Conservation (phyloP, 2,329 filamentous ascomycete species). For the Aspergillus uvarum region DNA sequence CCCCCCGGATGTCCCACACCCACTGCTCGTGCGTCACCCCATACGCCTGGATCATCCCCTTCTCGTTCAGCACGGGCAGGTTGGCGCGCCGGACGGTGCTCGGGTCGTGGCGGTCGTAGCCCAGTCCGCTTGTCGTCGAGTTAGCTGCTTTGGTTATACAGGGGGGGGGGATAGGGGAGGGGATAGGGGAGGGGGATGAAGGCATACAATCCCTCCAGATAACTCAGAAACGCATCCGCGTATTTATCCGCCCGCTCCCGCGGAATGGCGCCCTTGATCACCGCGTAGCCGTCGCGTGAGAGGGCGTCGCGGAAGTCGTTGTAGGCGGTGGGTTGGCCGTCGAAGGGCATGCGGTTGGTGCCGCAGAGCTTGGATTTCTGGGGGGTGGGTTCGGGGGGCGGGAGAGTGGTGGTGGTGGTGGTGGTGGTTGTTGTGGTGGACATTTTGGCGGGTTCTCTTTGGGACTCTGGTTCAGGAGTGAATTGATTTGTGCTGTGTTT, state of each 20-base stretch:
- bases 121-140: no score
- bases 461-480: neutral
- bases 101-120: slow-evolving; percentile 37
- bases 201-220: slow-evolving; percentile 27
- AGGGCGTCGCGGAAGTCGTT: slow-evolving; percentile 30
- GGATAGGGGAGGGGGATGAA: no score
- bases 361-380: neutral
- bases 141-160: no score
- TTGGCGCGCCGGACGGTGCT: slow-evolving; percentile 35
- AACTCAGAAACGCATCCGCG: slow-evolving; percentile 25
- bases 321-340: slow-evolving; percentile 19
- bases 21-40: slow-evolving; percentile 52
- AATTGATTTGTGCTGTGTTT: neutral
- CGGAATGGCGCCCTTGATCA: slow-evolving; percentile 50
- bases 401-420: neutral
- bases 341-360: slow-evolving; percentile 19
- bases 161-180: neutral
- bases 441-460: slow-evolving; percentile 11
- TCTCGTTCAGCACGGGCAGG: slow-evolving; percentile 46
- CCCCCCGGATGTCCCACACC: slow-evolving; percentile 50
- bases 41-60: slow-evolving; percentile 52
- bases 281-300: slow-evolving; percentile 44
- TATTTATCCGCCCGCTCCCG: slow-evolving; percentile 38
- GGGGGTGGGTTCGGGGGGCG: neutral
- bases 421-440: slow-evolving; percentile 17